A percentile compares a stretch with the other conserved stretches of the same genome.
These are phyloP conservation scores for Lactarius indigo DNA, from an alignment of 768 basidiomycete species.

Conservation along the genomic window DNA sequence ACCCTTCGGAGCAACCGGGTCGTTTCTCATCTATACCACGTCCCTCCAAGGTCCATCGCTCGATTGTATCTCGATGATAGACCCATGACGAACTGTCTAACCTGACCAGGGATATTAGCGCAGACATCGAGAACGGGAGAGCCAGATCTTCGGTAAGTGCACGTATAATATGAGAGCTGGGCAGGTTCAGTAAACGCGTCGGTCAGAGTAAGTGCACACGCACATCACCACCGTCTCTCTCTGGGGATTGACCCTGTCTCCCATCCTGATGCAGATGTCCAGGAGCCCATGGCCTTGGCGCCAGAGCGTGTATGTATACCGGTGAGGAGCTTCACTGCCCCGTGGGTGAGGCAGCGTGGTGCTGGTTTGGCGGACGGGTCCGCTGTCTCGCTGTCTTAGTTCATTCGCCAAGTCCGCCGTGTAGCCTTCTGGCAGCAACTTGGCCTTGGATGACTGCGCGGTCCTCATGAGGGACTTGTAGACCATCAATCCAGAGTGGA, in stretches of 20 bases:
- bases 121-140: slow-evolving; percentile 36
- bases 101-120: slow-evolving; percentile 37
- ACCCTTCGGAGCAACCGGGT: neutral
- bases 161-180: slow-evolving; percentile 42
- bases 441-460: slow-evolving; percentile 28
- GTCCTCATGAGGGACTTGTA: slow-evolving; percentile 38
- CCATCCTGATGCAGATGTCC: slow-evolving; percentile 39
- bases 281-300: slow-evolving; percentile 35
- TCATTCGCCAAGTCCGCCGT: slow-evolving; percentile 32
- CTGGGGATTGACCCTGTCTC: slow-evolving; percentile 39
- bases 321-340: slow-evolving; percentile 25
- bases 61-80: slow-evolving; percentile 40
- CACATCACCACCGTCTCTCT: slow-evolving; percentile 48
- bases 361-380: neutral
- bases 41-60: slow-evolving; percentile 22
- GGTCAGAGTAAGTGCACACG: slow-evolving; percentile 20
- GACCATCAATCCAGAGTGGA: slow-evolving; percentile 44
- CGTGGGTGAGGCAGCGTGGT: neutral
- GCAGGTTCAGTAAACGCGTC: neutral
- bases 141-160: slow-evolving; percentile 40
- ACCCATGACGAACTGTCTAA: slow-evolving; percentile 42
- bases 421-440: slow-evolving; percentile 27
- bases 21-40: slow-evolving; percentile 7
- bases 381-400: neutral
- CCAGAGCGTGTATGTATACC: slow-evolving; percentile 47